Evolutionary conservation across 83 land plant genomes (phyloP).

Genomic region (Thuja plicata): DNA sequence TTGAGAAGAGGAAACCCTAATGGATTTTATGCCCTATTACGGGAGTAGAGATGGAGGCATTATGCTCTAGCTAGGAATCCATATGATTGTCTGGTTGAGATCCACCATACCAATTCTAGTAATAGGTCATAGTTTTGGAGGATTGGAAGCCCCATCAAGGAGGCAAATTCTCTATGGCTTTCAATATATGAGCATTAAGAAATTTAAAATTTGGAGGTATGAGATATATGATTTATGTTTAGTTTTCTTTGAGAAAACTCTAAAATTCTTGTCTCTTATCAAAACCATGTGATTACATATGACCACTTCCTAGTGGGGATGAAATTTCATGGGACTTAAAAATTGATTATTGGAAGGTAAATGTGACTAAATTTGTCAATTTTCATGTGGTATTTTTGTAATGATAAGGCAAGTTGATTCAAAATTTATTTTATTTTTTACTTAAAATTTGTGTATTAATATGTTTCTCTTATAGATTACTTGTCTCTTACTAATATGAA

Average conservation of each 20-base stretch:
- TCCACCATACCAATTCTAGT: too few species aligned
- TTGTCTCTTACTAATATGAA: background rate
- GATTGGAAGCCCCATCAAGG: too few species aligned
- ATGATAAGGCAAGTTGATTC: background rate
- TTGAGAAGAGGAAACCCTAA: too few species aligned
- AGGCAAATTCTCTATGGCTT: constrained; percentile 92
- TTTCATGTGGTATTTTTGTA: background rate
- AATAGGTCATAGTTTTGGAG: too few species aligned
- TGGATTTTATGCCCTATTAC: too few species aligned
- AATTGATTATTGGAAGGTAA: constrained; percentile 76
- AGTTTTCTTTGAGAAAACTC: background rate
- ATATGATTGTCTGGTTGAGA: too few species aligned
- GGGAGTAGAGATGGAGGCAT: too few species aligned
- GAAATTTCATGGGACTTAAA: constrained; percentile 58
- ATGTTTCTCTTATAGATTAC: background rate
- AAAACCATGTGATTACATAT: constrained; percentile 24
- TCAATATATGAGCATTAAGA: constrained; percentile 78
- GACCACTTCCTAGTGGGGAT: constrained; percentile 38
- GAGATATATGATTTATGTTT: constrained; percentile 15
- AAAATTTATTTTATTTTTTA: background rate
- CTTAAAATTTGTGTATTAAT: background rate
- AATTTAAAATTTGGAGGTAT: background rate
- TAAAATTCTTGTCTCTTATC: background rate
- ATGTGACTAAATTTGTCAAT: background rate
- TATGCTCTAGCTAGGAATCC: too few species aligned